These are phyloP conservation scores for Physocladia obscura DNA, from an alignment of 192 early-diverging fungal genomes.

Conservation along the genomic window DNA sequence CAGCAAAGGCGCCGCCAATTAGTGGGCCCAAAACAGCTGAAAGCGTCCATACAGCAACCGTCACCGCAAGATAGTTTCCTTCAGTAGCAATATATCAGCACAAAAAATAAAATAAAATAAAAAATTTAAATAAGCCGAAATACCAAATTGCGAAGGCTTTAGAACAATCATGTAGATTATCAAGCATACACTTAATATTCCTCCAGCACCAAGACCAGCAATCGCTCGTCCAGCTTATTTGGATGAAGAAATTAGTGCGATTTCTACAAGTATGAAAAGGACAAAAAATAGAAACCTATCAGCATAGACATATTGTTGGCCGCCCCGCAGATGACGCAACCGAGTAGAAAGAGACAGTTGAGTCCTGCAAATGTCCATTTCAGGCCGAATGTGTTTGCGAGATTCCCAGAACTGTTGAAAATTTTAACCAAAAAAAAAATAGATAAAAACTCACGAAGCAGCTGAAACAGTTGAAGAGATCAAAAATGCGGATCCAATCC, in stretches of 20 bases:
- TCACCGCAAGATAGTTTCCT: slow-evolving; percentile 48
- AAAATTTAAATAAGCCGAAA: no score
- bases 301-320: slow-evolving; percentile 54
- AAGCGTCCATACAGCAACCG: slow-evolving; percentile 69
- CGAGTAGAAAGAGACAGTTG: slow-evolving; percentile 69
- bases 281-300: no score
- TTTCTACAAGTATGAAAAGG: no score
- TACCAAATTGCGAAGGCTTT: no score
- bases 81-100: no score
- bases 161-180: no score
- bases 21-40: slow-evolving; percentile 83
- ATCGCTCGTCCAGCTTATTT: slow-evolving; percentile 69
- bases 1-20: slow-evolving; percentile 76
- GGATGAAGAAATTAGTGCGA: no score
- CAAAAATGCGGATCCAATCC: slow-evolving; percentile 78
- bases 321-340: slow-evolving; percentile 49
- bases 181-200: slow-evolving; percentile 70
- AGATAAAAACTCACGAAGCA: neutral
- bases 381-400: slow-evolving; percentile 86
- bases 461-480: slow-evolving; percentile 39
- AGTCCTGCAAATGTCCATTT: slow-evolving; percentile 66
- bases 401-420: slow-evolving; percentile 59
- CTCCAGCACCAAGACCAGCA: slow-evolving; percentile 73
- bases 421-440: neutral
- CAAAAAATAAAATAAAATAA: no score